Conservation (phyloP, 495 filamentous ascomycete species). For the Hypoxylon trugodes region DNA sequence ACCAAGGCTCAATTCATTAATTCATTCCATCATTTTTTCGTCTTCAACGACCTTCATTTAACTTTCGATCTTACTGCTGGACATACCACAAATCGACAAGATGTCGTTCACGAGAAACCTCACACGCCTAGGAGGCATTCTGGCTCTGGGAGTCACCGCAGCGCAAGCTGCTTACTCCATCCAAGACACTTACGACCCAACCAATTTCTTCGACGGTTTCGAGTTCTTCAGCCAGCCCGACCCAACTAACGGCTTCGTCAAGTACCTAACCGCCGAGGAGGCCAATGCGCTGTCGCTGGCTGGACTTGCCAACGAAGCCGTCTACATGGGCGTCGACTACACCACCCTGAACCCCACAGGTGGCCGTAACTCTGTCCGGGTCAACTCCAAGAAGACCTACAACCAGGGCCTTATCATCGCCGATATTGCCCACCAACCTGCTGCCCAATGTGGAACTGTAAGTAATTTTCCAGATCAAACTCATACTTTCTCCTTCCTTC, state of each 20-base stretch:
- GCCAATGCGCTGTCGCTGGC: conserved; percentile 67
- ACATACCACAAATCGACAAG: conserved; percentile 6
- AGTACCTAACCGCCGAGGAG: conserved; percentile 65
- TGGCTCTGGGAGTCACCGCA: conserved; percentile 36
- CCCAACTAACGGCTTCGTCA: conserved; percentile 75
- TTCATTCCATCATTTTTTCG: neutral
- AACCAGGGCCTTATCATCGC: conserved; percentile 75
- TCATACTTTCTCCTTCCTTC: neutral
- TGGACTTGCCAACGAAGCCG: conserved; percentile 57
- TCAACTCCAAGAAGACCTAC: conserved; percentile 73
- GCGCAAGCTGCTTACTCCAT: conserved; percentile 52
- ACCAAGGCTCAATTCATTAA: no score
- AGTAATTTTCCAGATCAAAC: conserved; percentile 10
- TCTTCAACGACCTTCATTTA: neutral
- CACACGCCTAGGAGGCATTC: conserved; percentile 27
- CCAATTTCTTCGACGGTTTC: conserved; percentile 67
- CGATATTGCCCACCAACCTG: conserved; percentile 81
- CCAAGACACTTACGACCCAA: conserved; percentile 54
- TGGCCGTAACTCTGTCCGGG: conserved; percentile 74
- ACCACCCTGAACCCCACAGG: conserved; percentile 49
- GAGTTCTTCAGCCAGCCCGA: conserved; percentile 63
- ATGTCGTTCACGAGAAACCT: conserved; percentile 35
- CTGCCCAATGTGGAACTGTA: conserved; percentile 66
- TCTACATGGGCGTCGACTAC: conserved; percentile 66
- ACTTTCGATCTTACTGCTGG: neutral